Evolutionary conservation across 176 grass and related monocot species (phyloP), one percentile per base, ranked within the genome.

Genomic region (Elymus sibiricus): DNA sequence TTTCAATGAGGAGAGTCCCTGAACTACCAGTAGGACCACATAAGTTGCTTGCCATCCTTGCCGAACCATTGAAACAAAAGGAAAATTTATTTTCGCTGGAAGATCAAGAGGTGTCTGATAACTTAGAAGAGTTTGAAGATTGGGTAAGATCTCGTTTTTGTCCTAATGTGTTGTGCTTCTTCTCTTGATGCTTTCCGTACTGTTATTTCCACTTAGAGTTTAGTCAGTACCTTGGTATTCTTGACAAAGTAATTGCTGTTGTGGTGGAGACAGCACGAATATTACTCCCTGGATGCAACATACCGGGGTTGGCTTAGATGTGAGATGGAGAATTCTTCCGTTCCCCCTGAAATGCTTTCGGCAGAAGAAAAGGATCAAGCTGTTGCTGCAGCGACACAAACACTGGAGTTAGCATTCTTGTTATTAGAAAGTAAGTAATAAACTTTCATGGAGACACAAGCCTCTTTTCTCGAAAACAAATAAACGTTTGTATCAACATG

Each of bases 261-360:
- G 46, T 87, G 43, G 26, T n/a, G 64, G 64, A 78, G 83, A 88
- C 91, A 98, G 96, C 90, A 92, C 64, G 93, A 93, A 88, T 98
- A 98, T 87, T 98, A 95, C 76, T 95, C 91, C n/a, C 91, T 92
- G 70, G 96, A 98, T 86, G 96, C 96, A 59, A 98, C 93, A 32
- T 98, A 95, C 84, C 93, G 96, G 47, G 95, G 88, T 32, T 98
- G 96, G 96, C 96, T 98, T 83, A 92, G 94, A 79, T 82, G 90
- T 38, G 96, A 98, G 82, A 87, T 93, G 76, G 88, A 91, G 75
- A 98, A 98, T 88, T 88, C 67, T 13, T 19, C 69, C 66, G 85
- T 98, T 87, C 72, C 92, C 78, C 88, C 96, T 92, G 88, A 89
- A 80, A 87, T 91, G 86, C 89, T 98, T 83, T 98, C 91, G n/a